A percentile compares a stretch with the other conserved stretches of the same genome.
phyloP scores from a whole-genome alignment of 345 rosid genomes.

The Salix udensis region DNA sequence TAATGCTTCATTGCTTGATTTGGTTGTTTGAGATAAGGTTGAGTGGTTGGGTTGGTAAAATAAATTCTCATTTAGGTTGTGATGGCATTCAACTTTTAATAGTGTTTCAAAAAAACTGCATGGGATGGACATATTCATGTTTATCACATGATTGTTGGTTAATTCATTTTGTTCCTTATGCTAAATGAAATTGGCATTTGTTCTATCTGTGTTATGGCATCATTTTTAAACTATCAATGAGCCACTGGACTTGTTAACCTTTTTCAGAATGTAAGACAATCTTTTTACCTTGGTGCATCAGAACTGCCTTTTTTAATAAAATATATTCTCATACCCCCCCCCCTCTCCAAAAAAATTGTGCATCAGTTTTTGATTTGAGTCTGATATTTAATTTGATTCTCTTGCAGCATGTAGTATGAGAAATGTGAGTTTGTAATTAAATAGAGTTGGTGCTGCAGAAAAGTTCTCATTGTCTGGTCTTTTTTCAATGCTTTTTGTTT shows the following conservation, averaged over 20 bases:
- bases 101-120: neutral
- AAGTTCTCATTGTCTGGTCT: neutral
- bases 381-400: neutral
- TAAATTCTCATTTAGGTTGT: neutral
- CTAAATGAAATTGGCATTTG: neutral
- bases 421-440: neutral
- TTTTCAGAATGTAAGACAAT: neutral
- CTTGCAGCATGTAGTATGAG: neutral
- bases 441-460: neutral
- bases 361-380: neutral
- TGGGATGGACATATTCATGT: neutral
- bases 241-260: neutral
- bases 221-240: neutral
- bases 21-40: neutral
- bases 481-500: slow-evolving; percentile 3
- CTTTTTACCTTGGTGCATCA: neutral
- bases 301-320: neutral
- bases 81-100: neutral
- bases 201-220: too few relatives aligned
- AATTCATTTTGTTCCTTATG: neutral
- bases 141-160: neutral
- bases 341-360: neutral
- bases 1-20: neutral
- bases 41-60: neutral
- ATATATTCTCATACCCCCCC: too few relatives aligned